These are phyloP conservation scores for Agaricales sp. DNA, from an alignment of 1,284 basidiomycete species.

Conservation along the genomic window DNA sequence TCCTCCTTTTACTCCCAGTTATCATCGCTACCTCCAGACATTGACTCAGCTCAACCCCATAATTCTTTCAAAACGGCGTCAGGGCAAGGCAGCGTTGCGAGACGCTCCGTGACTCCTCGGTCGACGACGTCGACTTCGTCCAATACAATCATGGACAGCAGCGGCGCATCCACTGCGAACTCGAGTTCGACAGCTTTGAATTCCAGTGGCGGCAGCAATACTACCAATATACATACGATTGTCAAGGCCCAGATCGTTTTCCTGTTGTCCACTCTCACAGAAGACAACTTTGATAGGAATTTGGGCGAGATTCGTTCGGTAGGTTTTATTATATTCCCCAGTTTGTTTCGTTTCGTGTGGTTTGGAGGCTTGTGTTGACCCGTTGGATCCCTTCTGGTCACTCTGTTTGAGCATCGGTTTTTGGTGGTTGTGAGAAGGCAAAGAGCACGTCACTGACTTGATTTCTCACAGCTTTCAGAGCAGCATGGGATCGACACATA, in stretches of 20 bases:
- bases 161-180: background rate
- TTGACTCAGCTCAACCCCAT: background rate
- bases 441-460: background rate
- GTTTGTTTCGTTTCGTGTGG: slow-evolving; percentile 9
- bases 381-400: background rate
- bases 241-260: slow-evolving; percentile 91
- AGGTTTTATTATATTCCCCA: slow-evolving; percentile 24
- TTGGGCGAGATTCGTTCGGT: slow-evolving; percentile 87
- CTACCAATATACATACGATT: slow-evolving; percentile 39
- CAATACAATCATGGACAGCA: background rate
- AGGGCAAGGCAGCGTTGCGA: background rate
- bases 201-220: background rate
- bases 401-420: slow-evolving; percentile 11
- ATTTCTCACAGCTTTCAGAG: slow-evolving; percentile 57
- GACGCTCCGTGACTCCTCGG: slow-evolving; percentile 1
- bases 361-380: too few species aligned
- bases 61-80: slow-evolving; percentile 1
- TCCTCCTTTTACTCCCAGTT: background rate
- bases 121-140: slow-evolving; percentile 1
- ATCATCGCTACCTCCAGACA: background rate
- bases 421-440: slow-evolving; percentile 23
- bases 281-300: slow-evolving; percentile 91
- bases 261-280: slow-evolving; percentile 84
- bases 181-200: background rate
- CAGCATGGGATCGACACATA: slow-evolving; percentile 93